These are phyloP conservation scores for Stevia rebaudiana DNA, from an alignment of 140 eudicot species.

Conservation along the genomic window DNA sequence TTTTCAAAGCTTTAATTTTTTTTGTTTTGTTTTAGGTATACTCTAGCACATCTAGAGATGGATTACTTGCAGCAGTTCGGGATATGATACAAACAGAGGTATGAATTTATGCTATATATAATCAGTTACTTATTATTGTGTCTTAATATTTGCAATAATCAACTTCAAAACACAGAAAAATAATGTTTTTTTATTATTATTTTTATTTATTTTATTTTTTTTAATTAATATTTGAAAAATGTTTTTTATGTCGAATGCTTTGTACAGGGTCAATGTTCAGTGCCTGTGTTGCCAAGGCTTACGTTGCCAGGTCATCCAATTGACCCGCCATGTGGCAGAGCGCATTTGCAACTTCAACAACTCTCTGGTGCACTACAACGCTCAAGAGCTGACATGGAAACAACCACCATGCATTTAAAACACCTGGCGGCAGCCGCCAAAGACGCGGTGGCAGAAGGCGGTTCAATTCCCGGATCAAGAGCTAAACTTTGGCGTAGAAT, in stretches of 20 bases:
- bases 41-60: slow-evolving; percentile 95
- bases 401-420: slow-evolving; percentile 81
- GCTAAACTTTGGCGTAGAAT: slow-evolving; percentile 98
- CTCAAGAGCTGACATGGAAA: slow-evolving; percentile 57
- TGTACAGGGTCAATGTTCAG: slow-evolving; percentile 82
- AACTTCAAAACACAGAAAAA: background rate
- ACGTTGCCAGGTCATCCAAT: slow-evolving; percentile 98
- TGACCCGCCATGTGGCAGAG: slow-evolving; percentile 99
- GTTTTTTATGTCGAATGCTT: slow-evolving; percentile 11
- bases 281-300: slow-evolving; percentile 82
- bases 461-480: slow-evolving; percentile 95
- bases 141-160: background rate
- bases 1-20: background rate
- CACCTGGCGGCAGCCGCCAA: slow-evolving; percentile 94
- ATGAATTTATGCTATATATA: slow-evolving; percentile 27
- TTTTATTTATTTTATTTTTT: no score
- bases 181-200: no score
- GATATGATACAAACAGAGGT: slow-evolving; percentile 93
- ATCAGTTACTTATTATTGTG: background rate
- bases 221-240: background rate
- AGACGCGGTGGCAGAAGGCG: slow-evolving; percentile 97
- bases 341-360: slow-evolving; percentile 41
- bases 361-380: slow-evolving; percentile 38
- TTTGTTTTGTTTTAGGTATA: slow-evolving; percentile 84
- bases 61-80: slow-evolving; percentile 93